Evolutionary conservation across 1,284 basidiomycete genomes (phyloP).

Genomic region (Hortiboletus rubellus): DNA sequence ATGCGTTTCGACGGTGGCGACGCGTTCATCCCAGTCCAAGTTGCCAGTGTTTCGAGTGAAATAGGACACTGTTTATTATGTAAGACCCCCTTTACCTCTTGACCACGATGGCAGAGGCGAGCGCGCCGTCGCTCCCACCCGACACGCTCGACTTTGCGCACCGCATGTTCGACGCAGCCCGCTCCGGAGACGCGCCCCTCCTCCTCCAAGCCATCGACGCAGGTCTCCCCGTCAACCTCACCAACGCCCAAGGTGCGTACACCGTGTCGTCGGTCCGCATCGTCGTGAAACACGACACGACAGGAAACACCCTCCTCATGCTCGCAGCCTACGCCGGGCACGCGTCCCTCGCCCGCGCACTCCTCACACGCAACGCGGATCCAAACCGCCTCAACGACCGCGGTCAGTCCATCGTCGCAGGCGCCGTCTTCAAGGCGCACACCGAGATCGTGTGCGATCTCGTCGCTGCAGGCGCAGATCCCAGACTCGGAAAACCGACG

Average conservation of each 20-base stretch:
- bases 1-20: slow-evolving; percentile 31
- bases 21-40: slow-evolving; percentile 1
- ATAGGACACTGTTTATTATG: too few relatives aligned
- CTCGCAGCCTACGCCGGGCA: slow-evolving; percentile 81
- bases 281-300: neutral
- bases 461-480: slow-evolving; percentile 66
- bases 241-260: slow-evolving; percentile 64
- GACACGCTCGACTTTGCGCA: slow-evolving; percentile 70
- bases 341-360: slow-evolving; percentile 49
- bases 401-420: slow-evolving; percentile 79
- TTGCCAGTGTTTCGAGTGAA: too few relatives aligned
- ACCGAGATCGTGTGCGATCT: slow-evolving; percentile 64
- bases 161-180: slow-evolving; percentile 76
- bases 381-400: slow-evolving; percentile 73
- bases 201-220: slow-evolving; percentile 64
- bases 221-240: slow-evolving; percentile 77
- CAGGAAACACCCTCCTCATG: slow-evolving; percentile 82
- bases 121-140: slow-evolving; percentile 30
- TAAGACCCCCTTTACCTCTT: too few relatives aligned
- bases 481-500: slow-evolving; percentile 66
- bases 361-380: slow-evolving; percentile 62
- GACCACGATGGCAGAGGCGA: neutral
- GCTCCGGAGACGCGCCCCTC: slow-evolving; percentile 55
- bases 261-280: too few relatives aligned
- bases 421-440: slow-evolving; percentile 77